phyloP scores from a whole-genome alignment of 768 basidiomycete genomes.

The Crucibulum laeve region DNA sequence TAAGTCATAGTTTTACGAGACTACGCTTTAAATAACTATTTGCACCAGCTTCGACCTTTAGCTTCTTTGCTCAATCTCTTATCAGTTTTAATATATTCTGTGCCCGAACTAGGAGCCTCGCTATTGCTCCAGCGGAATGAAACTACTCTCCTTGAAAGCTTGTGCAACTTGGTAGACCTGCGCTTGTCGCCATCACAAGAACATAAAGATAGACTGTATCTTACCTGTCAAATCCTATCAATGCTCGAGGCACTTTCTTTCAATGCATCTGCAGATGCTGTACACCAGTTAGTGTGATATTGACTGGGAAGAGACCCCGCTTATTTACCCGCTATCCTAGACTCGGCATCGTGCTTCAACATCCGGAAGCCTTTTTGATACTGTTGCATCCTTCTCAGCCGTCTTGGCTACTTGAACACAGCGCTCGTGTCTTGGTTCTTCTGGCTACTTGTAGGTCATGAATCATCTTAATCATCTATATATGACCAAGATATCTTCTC shows the following conservation, averaged over 20 bases:
- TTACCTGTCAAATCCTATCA: no score
- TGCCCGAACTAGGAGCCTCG: slow-evolving; percentile 42
- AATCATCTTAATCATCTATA: slow-evolving; percentile 1
- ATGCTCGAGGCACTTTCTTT: no score
- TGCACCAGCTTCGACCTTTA: slow-evolving; percentile 34
- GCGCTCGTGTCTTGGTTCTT: slow-evolving; percentile 46
- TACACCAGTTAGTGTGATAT: no score
- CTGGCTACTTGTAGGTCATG: slow-evolving; percentile 49
- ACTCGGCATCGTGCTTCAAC: slow-evolving; percentile 26
- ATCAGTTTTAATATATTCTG: slow-evolving; percentile 35
- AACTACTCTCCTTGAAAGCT: no score
- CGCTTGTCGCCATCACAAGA: no score
- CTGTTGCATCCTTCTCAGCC: slow-evolving; percentile 53
- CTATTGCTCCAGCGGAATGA: not conserved
- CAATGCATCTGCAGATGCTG: no score
- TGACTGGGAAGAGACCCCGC: no score
- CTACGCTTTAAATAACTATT: slow-evolving; percentile 3
- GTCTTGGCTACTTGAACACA: slow-evolving; percentile 41
- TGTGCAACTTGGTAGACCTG: no score
- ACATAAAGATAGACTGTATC: no score
- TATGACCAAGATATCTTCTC: not conserved
- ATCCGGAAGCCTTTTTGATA: slow-evolving; percentile 35
- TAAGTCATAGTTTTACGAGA: slow-evolving; percentile 21
- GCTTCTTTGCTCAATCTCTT: slow-evolving; percentile 52
- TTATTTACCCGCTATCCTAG: slow-evolving; percentile 23